Conservation (phyloP, 345 rosid species). For the Salix dunnii region DNA sequence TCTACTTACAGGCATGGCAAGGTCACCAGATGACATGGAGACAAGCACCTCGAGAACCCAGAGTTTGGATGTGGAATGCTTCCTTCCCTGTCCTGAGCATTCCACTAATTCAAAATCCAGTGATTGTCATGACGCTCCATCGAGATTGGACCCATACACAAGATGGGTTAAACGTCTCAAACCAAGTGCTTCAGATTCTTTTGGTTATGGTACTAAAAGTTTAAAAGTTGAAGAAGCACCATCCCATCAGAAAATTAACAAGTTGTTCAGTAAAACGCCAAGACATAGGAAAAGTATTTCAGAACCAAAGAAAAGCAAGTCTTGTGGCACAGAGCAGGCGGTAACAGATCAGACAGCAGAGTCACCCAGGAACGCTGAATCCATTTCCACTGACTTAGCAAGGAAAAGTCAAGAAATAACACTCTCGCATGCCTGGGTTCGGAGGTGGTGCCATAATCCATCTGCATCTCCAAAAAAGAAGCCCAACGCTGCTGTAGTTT, state of each 20-base stretch:
- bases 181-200: slow-evolving; percentile 33
- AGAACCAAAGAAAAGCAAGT: slow-evolving; percentile 23
- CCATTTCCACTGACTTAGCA: slow-evolving; percentile 24
- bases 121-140: slow-evolving; percentile 19
- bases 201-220: slow-evolving; percentile 42
- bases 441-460: slow-evolving; percentile 58
- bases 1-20: slow-evolving; percentile 28
- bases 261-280: slow-evolving; percentile 32
- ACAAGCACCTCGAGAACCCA: slow-evolving; percentile 65
- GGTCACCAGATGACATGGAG: slow-evolving; percentile 40
- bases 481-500: slow-evolving; percentile 21
- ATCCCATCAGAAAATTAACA: slow-evolving; percentile 35
- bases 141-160: slow-evolving; percentile 43
- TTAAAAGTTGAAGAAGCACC: slow-evolving; percentile 39
- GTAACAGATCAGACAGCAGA: slow-evolving; percentile 16
- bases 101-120: slow-evolving; percentile 37
- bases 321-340: slow-evolving; percentile 25
- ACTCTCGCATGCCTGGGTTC: slow-evolving; percentile 59
- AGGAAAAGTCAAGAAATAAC: slow-evolving; percentile 29
- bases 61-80: slow-evolving; percentile 60
- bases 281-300: slow-evolving; percentile 33
- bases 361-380: slow-evolving; percentile 22
- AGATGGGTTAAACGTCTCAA: slow-evolving; percentile 87
- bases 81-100: slow-evolving; percentile 35
- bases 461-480: slow-evolving; percentile 21